Base-by-base conservation (phyloP, 2,329 filamentous ascomycete species). In the Alternaria brassicae region DNA sequence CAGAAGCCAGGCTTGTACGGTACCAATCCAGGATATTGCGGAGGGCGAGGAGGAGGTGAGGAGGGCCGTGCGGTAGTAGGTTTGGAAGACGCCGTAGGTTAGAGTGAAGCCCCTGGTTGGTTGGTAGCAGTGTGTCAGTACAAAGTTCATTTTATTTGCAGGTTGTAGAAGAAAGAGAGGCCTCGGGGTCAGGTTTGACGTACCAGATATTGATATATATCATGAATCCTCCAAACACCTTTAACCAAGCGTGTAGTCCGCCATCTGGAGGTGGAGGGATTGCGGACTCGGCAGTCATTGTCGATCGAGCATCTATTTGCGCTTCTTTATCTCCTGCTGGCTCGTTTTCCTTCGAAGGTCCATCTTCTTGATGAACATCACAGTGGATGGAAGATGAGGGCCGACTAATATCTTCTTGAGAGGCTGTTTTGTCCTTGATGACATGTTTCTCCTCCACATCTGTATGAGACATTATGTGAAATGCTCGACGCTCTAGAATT, bases 11-110 rank as follows among this genome's bases (percentile, higher is more conserved):
- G 73, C 71, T 63, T 82, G 75, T 0, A 81, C 65, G 0, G 81
- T 80, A 2, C 79, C 79, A 32, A 83, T 83, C 81, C 81, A 83
- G 4, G 79, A 73, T 36, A 83, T 79, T 0, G 74, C 73, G 0
- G 75, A 77, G 0, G 78, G 61, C 1, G 73, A 70, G 10, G 78
- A 71, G 3, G 71, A 55, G 0, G 55, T 54, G 7, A 84, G 75
- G 10, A 81, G 76, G 23, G 78, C 72, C 1, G 65, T 67, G 30
- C 76, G 68, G 65, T 83, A 83, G 70, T 83, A 84, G 5, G 78
- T 68, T 68, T 83, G 78, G 53, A 82, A 83, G 1, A 75, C 76
- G 21, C 80, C 80, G 47, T 75, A 81, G 2, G 73, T 69, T 17
- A 80, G 70, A 0, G 78, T 78, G 54, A 80, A 79, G 10, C 79